Evolutionary conservation across 805 yeast genomes (phyloP), one percentile per base, ranked within the genome.

Genomic region (Barnettozyma sp.): DNA sequence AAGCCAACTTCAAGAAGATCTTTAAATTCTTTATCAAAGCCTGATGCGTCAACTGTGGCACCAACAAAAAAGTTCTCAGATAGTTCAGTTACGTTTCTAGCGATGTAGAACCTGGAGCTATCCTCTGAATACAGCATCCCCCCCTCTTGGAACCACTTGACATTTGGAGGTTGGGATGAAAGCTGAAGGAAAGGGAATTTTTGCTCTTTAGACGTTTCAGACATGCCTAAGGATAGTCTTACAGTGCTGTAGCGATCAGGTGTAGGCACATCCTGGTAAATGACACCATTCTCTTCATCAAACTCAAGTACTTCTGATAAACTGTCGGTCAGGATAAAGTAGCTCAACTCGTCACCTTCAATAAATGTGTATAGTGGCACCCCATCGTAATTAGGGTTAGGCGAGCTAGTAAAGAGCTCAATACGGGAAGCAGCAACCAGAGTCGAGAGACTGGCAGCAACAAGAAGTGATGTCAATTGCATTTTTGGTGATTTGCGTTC

Each of bases 31-130:
- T n/a, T n/a, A n/a, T n/a, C n/a, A n/a, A n/a, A n/a, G n/a, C n/a
- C n/a, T n/a, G n/a, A n/a, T n/a, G n/a, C n/a, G n/a, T n/a, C n/a
- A 27, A 7, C 24, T 22, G 24, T 22, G 24, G 24, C n/a, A n/a
- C n/a, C n/a, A n/a, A n/a, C n/a, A n/a, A n/a, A n/a, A n/a, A n/a
- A n/a, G n/a, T n/a, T n/a, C n/a, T n/a, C n/a, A n/a, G n/a, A 69
- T 18, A 71, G 70, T 44, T 69, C 74, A 30, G 44, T 46, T 39
- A 62, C 57, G 57, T 68, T 60, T 61, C 55, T 63, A 46, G 64
- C 62, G 34, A 67, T 73, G 45, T 55, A 65, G 56, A 67, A 66
- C 12, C 27, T 22, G 12, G 23, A 20, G 17, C 54, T 55, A 19
- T 43, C 45, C 14, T 62, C 37, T 30, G 65, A 65, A 33, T 58